Conservation (phyloP, 495 filamentous ascomycete species). For the Penicillium steckii region DNA sequence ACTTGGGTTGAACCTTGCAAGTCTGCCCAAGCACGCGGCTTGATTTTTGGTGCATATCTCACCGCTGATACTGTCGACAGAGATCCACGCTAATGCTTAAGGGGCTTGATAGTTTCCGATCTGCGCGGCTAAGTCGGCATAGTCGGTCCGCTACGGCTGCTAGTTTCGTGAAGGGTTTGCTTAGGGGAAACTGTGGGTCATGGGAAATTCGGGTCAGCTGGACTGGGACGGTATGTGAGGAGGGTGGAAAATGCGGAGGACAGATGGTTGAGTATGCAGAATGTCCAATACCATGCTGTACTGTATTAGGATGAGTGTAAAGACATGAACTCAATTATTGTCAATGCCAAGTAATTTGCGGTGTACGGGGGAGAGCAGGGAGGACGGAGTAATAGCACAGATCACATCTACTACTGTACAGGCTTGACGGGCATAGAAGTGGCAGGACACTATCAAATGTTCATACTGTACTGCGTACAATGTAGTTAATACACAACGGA, state of each 20-base stretch:
- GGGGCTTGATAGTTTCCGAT: constrained; percentile 16
- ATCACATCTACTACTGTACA: neutral
- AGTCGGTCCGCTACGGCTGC: constrained; percentile 13
- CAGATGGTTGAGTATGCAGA: no score
- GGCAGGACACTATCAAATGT: no score
- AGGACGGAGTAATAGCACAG: no score
- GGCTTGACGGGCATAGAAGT: no score
- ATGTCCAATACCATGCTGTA: neutral
- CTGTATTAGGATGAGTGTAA: neutral
- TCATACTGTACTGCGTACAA: no score
- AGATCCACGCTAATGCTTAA: constrained; percentile 23
- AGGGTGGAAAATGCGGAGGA: neutral
- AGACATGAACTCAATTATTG: constrained; percentile 1
- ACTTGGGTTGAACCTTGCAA: neutral
- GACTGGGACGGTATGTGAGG: neutral
- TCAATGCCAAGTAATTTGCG: neutral
- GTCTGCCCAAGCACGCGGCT: neutral
- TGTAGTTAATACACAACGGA: neutral
- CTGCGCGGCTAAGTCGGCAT: constrained; percentile 29
- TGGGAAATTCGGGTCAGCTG: neutral
- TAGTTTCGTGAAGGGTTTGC: constrained; percentile 16
- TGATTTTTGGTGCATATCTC: constrained; percentile 1
- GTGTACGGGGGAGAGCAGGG: neutral
- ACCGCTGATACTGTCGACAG: constrained; percentile 26
- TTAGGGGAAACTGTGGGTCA: constrained; percentile 2